These are phyloP conservation scores for Fraxinus latifolia DNA, from an alignment of 305 asterid genomes.

Conservation along the genomic window DNA sequence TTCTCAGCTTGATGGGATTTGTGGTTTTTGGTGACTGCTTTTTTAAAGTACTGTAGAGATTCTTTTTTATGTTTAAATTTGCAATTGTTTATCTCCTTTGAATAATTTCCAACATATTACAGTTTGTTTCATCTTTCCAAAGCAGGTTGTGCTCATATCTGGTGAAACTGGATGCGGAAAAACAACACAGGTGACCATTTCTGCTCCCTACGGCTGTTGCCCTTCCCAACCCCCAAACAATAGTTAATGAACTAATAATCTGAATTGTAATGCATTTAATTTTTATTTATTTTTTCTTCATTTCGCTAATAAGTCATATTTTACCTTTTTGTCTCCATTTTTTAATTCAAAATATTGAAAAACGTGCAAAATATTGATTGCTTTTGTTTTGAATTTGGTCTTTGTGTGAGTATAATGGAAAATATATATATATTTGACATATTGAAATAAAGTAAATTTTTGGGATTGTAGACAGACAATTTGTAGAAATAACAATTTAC, in stretches of 20 bases:
- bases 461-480: not conserved
- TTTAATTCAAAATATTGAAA: not conserved
- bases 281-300: not conserved
- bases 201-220: slow-evolving; percentile 10
- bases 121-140: slow-evolving; percentile 20
- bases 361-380: not conserved
- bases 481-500: not conserved
- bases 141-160: slow-evolving; percentile 87
- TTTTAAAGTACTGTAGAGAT: not conserved
- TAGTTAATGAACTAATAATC: not conserved
- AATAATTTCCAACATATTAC: not conserved
- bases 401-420: not conserved
- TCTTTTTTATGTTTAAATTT: not conserved
- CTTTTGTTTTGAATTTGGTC: not conserved
- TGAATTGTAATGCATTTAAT: not conserved
- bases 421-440: not conserved
- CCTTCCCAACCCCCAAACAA: slow-evolving; percentile 10
- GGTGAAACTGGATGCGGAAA: slow-evolving; percentile 99
- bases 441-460: not conserved
- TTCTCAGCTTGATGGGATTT: slow-evolving; percentile 8
- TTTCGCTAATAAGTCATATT: not conserved
- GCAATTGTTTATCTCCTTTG: slow-evolving; percentile 5
- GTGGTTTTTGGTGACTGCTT: not conserved
- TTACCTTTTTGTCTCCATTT: not conserved
- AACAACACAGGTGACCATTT: slow-evolving; percentile 78